Evolutionary conservation across 2,329 filamentous ascomycete species (phyloP), one percentile per base, ranked within the genome.

Genomic region (Apiospora sp.): DNA sequence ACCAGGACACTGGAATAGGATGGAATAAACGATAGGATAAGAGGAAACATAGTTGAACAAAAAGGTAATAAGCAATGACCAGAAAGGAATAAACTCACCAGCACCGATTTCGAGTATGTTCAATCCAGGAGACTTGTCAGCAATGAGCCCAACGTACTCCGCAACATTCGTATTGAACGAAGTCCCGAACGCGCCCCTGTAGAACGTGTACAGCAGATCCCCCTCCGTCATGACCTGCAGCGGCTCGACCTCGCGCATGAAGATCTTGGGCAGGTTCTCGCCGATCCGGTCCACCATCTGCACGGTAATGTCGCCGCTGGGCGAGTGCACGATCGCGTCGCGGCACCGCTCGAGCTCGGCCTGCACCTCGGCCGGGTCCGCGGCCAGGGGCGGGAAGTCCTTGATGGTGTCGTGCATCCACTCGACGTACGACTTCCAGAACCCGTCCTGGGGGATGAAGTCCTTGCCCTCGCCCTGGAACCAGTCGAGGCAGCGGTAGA

Each of bases 91-190:
- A 19, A 7, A 46, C 44, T 46, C 14, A 34, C 64, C 64, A 30
- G 46, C 73, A 61, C 48, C 64, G 34, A 24, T 72, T 70, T 70
- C 64, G 1, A 73, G 71, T 61, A 74, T 75, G 41, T 70, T 70
- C 4, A 70, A 30, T 2, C 67, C 67, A 19, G 67, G 67, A 19
- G 67, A 68, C 41, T 68, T 68, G n/a, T 48, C 67, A 13, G 67
- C 67, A n/a, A 68, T 68, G 41, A 68, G 67, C n/a, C 67, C 67
- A 14, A 68, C 67, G 13, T 68, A 68, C 13, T 68, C 67, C 4
- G 67, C 67, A 14, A 68, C 41, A 6, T 48, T 68, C 3, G 67
- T 48, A 14, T 68, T 68, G 24, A 68, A 68, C 2, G 67, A 68
- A 12, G 67, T 68, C 22, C 67, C 67, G 43, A 68, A 68, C 2